These are phyloP conservation scores for Mycena alexandri DNA, from an alignment of 768 basidiomycete genomes.

Conservation along the genomic window DNA sequence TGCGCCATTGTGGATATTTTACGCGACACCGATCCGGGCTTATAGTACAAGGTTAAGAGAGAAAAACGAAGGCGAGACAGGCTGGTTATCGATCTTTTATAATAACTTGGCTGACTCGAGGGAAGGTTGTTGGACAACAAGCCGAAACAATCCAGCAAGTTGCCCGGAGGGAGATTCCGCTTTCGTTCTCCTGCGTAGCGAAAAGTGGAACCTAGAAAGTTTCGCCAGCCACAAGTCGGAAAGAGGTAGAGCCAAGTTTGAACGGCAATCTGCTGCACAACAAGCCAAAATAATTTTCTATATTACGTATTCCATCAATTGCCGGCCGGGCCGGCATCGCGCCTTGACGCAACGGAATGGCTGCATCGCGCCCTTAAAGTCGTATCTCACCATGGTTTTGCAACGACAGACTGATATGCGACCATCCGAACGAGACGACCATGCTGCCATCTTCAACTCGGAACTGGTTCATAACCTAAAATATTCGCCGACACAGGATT, in stretches of 20 bases:
- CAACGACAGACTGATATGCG: not conserved
- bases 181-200: too few relatives aligned
- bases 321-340: too few relatives aligned
- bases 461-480: not conserved
- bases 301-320: too few relatives aligned
- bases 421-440: slow-evolving; percentile 12
- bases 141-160: not conserved
- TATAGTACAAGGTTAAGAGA: slow-evolving; percentile 38
- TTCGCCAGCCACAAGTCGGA: too few relatives aligned
- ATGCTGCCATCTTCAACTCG: not conserved
- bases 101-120: slow-evolving; percentile 20
- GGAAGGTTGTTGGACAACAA: slow-evolving; percentile 2
- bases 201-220: too few relatives aligned
- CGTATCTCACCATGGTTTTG: slow-evolving; percentile 12
- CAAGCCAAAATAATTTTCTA: too few relatives aligned
- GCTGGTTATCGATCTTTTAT: slow-evolving; percentile 32
- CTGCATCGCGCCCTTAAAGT: not conserved
- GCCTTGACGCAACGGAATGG: too few relatives aligned
- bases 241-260: too few relatives aligned
- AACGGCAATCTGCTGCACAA: too few relatives aligned
- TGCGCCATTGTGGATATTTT: slow-evolving; percentile 60
- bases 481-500: not conserved
- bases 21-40: slow-evolving; percentile 41
- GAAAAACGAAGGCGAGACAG: slow-evolving; percentile 33
- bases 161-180: not conserved